These are phyloP conservation scores for Dendrobium nobile DNA, from an alignment of 106 monocot species.

Conservation along the genomic window DNA sequence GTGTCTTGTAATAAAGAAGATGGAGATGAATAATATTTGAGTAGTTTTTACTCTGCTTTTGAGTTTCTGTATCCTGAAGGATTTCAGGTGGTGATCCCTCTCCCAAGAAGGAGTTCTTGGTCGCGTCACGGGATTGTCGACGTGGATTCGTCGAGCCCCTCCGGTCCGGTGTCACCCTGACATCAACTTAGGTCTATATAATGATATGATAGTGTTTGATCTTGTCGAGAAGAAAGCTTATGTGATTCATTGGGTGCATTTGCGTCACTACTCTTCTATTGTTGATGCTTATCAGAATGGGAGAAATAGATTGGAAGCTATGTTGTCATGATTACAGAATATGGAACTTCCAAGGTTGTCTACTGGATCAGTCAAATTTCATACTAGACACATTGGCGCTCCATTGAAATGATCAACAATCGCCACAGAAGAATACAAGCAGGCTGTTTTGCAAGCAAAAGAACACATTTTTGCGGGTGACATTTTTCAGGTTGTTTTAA, in stretches of 20 bases:
- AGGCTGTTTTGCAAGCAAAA: slow-evolving; percentile 74
- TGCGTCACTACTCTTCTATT: slow-evolving; percentile 52
- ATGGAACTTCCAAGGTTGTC: slow-evolving; percentile 45
- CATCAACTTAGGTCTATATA: slow-evolving; percentile 82
- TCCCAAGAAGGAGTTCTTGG: too few relatives aligned
- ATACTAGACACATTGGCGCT: slow-evolving; percentile 49
- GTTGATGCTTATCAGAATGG: slow-evolving; percentile 82
- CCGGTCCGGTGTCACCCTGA: too few relatives aligned
- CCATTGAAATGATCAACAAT: slow-evolving; percentile 57
- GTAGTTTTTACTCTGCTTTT: too few relatives aligned
- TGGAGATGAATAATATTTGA: too few relatives aligned
- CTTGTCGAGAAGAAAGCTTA: slow-evolving; percentile 95
- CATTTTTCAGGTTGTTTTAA: slow-evolving; percentile 93
- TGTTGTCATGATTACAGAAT: slow-evolving; percentile 66
- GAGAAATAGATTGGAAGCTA: slow-evolving; percentile 34
- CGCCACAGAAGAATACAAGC: slow-evolving; percentile 70
- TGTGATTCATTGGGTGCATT: slow-evolving; percentile 83
- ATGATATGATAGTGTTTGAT: slow-evolving; percentile 88
- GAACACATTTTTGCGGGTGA: slow-evolving; percentile 91
- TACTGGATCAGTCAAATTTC: slow-evolving; percentile 58
- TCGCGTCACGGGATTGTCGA: too few relatives aligned
- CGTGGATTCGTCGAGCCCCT: too few relatives aligned
- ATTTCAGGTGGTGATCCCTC: too few relatives aligned
- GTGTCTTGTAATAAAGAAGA: too few relatives aligned
- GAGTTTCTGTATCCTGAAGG: too few relatives aligned